Percentiles rank a stretch among this genome's conserved stretches.
Conservation (phyloP, 2,329 filamentous ascomycete species). For the Neophaeococcomyces aloes region DNA sequence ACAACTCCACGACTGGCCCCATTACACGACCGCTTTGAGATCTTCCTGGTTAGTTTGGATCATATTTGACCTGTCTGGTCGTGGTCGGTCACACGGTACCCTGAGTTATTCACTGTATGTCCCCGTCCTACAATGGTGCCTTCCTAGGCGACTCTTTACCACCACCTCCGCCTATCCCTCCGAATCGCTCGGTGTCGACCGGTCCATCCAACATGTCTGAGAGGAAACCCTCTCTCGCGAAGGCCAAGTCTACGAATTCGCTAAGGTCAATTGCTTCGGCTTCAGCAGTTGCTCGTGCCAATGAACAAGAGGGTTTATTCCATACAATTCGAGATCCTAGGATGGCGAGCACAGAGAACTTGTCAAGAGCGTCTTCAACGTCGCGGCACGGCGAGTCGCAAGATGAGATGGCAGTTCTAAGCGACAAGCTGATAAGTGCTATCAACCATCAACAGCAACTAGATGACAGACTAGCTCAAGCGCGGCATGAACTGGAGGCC, state of each 20-base stretch:
- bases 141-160: conserved; percentile 13
- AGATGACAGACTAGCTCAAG: conserved; percentile 75
- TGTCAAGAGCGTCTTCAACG: conserved; percentile 27
- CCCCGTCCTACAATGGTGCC: conserved; percentile 12
- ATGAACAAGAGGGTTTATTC: conserved; percentile 28
- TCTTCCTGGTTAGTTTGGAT: not conserved
- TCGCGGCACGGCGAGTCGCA: conserved; percentile 50
- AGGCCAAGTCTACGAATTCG: conserved; percentile 36
- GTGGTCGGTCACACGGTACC: not conserved
- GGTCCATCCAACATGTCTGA: not conserved
- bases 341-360: conserved; percentile 27
- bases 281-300: conserved; percentile 23
- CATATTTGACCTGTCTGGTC: not conserved
- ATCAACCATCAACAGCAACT: conserved; percentile 93
- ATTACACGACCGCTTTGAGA: not conserved
- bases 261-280: conserved; percentile 28
- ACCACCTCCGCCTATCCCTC: conserved; percentile 6
- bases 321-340: conserved; percentile 38
- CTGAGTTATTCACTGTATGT: conserved; percentile 7
- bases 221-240: conserved; percentile 25
- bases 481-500: conserved; percentile 70
- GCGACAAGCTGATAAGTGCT: conserved; percentile 90
- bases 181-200: conserved; percentile 11
- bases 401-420: conserved; percentile 76
- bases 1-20: too few species aligned